Evolutionary conservation across 305 asterid genomes (phyloP).

Genomic region (Fraxinus paxiana): DNA sequence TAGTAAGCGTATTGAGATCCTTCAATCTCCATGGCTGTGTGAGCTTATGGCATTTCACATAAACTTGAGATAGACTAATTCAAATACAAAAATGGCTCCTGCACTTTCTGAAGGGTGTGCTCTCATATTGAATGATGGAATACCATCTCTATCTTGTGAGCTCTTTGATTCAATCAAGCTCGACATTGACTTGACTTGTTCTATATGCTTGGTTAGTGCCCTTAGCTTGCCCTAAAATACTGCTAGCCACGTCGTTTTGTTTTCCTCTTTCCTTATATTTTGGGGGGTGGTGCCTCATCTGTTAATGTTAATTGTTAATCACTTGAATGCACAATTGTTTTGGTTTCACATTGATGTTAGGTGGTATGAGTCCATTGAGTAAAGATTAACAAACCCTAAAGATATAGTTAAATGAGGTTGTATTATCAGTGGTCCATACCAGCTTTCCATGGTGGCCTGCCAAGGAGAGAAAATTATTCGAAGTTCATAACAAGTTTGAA

Average conservation of each 20-base stretch:
- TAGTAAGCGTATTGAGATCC: slow-evolving; percentile 76
- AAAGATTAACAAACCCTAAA: neutral
- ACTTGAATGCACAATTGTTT: neutral
- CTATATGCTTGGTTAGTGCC: slow-evolving; percentile 80
- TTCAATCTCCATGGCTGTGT: slow-evolving; percentile 92
- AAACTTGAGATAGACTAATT: slow-evolving; percentile 45
- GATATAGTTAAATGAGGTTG: neutral
- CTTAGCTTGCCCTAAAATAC: neutral
- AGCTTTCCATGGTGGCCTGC: neutral
- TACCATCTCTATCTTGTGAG: slow-evolving; percentile 66
- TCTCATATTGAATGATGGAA: slow-evolving; percentile 49
- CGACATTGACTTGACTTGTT: slow-evolving; percentile 82
- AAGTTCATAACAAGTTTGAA: neutral
- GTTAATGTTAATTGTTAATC: no score
- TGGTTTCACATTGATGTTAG: neutral
- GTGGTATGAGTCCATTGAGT: neutral
- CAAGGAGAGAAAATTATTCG: neutral
- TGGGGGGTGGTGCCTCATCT: no score
- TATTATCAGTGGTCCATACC: neutral
- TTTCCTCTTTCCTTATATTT: neutral
- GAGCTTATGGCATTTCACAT: slow-evolving; percentile 90
- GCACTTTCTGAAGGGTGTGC: slow-evolving; percentile 62
- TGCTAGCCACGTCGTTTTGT: neutral
- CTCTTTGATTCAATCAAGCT: slow-evolving; percentile 72
- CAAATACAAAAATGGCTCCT: slow-evolving; percentile 29